These are phyloP conservation scores for Saccharomyces cerevisiae DNA, from an alignment of 805 yeast genomes.

Conservation along the genomic window DNA sequence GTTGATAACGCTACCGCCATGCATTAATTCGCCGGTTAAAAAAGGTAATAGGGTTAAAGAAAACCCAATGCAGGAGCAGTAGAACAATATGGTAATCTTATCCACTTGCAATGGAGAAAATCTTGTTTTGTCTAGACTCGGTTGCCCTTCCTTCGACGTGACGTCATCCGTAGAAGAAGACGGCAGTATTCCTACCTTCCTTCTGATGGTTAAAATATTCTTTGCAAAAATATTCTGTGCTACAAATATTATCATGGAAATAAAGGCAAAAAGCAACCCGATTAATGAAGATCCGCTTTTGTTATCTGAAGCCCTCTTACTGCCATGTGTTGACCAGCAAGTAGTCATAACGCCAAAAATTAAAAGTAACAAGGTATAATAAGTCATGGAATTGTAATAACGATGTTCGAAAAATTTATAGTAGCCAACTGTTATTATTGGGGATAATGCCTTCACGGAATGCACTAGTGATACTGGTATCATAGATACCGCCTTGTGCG, in stretches of 20 bases:
- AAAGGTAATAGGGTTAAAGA: constrained; percentile 59
- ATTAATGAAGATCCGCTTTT: constrained; percentile 11
- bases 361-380: constrained; percentile 70
- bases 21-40: constrained; percentile 42
- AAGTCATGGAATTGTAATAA: constrained; percentile 56
- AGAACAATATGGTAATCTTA: constrained; percentile 61
- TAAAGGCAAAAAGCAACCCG: constrained; percentile 34
- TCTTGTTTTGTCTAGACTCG: constrained; percentile 19
- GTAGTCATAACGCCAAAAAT: constrained; percentile 79
- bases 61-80: constrained; percentile 66
- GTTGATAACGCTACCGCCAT: constrained; percentile 20
- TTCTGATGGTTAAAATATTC: constrained; percentile 48
- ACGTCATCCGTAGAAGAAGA: constrained; percentile 21
- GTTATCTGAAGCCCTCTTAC: neutral
- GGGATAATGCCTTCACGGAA: constrained; percentile 86
- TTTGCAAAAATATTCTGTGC: constrained; percentile 78
- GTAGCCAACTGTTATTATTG: constrained; percentile 76
- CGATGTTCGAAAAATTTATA: constrained; percentile 56
- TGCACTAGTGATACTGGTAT: constrained; percentile 95
- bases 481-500: constrained; percentile 84
- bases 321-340: constrained; percentile 39
- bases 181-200: constrained; percentile 20
- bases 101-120: constrained; percentile 39
- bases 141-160: constrained; percentile 11
- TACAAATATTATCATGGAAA: constrained; percentile 54